Base-by-base conservation (phyloP, 2,329 filamentous ascomycete species). In the Botrytis porri region DNA sequence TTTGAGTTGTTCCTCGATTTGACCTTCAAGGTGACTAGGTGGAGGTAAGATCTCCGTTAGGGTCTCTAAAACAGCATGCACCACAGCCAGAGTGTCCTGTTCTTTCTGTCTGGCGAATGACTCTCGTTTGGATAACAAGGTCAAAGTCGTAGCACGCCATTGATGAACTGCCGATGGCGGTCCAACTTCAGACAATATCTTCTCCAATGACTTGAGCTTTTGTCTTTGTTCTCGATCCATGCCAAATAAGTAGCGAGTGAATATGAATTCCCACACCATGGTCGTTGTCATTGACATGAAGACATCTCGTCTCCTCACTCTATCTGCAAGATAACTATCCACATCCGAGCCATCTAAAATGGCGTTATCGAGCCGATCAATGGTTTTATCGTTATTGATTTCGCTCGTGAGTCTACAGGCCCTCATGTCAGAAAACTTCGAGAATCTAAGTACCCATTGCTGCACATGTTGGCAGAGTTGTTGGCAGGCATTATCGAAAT, bases 231-330 rank as follows among this genome's bases (percentile, higher is more conserved):
- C 96, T 78, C 95, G 89, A 81, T 99, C 96, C 94, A 99, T 97
- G 79, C 96, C 96, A 81, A 99, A 99, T 39, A 99, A 90, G 82
- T 99, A 99, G 76, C 96, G 90, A 14, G 95, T 98, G 81, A 99
- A 99, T 81, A 99, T 91, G 80, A 97, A 98, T 83, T 99, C 96
- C 95, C 95, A 99, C 69, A 99, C 91, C 94, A 99, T 98, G 75
- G 93, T 96, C 95, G 98, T 98, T 72, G 95, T 93, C 82, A 99
- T 94, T 54, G 94, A 96, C 94, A 98, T 98, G 86, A 99, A 98
- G 73, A 98, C 91, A 81, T 98, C 95, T 74, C 95, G 90, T 75
- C 96, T 91, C 79, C 89, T 91, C 71, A 98, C 92, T 57, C 97
- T 93, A 81, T 99, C 95, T 77, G 88, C 88, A 66, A 99, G 90